A percentile compares a stretch with the other conserved stretches of the same genome.
Conservation (phyloP, 2,329 filamentous ascomycete species). For the Chaetomium sp. region DNA sequence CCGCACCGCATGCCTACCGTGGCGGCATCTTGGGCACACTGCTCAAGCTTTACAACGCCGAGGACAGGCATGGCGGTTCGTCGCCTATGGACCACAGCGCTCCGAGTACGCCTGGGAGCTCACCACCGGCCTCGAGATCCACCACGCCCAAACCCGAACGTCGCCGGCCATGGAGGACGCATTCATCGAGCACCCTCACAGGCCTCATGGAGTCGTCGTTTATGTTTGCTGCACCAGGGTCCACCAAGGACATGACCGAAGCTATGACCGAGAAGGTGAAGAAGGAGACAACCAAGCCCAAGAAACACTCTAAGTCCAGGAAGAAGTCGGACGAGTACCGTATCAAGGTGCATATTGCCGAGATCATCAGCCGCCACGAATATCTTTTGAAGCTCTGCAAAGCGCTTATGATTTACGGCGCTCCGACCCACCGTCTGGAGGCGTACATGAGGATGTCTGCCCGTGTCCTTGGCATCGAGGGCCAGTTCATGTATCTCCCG, state of each 20-base stretch:
- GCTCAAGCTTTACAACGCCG: slow-evolving; percentile 58
- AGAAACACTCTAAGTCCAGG: slow-evolving; percentile 19
- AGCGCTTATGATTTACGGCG: slow-evolving; percentile 83
- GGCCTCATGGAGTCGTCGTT: slow-evolving; percentile 50
- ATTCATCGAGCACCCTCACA: slow-evolving; percentile 42
- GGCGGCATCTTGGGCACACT: slow-evolving; percentile 68
- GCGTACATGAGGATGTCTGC: slow-evolving; percentile 89
- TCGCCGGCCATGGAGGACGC: slow-evolving; percentile 36
- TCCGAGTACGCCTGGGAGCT: slow-evolving; percentile 36
- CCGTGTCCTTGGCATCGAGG: slow-evolving; percentile 80
- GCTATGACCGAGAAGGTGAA: slow-evolving; percentile 40
- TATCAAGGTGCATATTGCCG: slow-evolving; percentile 55
- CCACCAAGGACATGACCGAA: slow-evolving; percentile 38
- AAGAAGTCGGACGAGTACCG: slow-evolving; percentile 29
- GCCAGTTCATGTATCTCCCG: slow-evolving; percentile 83
- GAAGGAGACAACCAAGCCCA: slow-evolving; percentile 19
- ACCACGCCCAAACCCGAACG: slow-evolving; percentile 29
- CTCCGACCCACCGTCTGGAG: slow-evolving; percentile 84
- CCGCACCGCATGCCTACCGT: slow-evolving; percentile 60
- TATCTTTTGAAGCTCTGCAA: slow-evolving; percentile 81
- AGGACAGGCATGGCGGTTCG: slow-evolving; percentile 30
- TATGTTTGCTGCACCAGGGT: slow-evolving; percentile 43
- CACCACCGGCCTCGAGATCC: slow-evolving; percentile 34
- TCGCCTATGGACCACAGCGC: slow-evolving; percentile 32
- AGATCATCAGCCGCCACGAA: slow-evolving; percentile 69